Percentiles rank a stretch among this genome's conserved stretches.
These are phyloP conservation scores for Cercophora scortea DNA, from an alignment of 495 filamentous ascomycete genomes.

Conservation along the genomic window DNA sequence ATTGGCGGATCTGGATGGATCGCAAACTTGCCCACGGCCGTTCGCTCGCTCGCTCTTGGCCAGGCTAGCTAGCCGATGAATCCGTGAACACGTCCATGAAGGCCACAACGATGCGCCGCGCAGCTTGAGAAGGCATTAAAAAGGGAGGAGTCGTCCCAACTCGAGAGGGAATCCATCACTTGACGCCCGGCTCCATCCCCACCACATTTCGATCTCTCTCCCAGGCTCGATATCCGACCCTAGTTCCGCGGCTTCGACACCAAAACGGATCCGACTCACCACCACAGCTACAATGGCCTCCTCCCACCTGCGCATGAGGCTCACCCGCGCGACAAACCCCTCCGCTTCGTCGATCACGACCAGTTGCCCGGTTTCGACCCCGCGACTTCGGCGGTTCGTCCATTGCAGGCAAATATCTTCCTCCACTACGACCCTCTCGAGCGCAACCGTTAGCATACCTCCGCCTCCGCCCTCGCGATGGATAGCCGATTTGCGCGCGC, in stretches of 20 bases:
- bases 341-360: background rate
- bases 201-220: no score
- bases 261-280: background rate
- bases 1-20: no score
- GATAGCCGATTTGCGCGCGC: conserved; percentile 64
- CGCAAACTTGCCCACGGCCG: no score
- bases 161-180: background rate
- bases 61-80: background rate
- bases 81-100: background rate
- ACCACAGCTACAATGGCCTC: background rate
- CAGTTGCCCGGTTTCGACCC: no score
- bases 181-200: no score
- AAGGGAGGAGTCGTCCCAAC: background rate
- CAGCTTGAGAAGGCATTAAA: background rate
- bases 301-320: background rate
- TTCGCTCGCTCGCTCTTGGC: no score
- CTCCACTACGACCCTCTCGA: background rate
- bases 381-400: no score
- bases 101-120: no score
- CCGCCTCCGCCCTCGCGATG: conserved; percentile 46
- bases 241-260: background rate
- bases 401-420: background rate
- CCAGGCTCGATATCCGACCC: background rate
- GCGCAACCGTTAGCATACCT: background rate
- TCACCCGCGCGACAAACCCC: background rate